phyloP scores from a whole-genome alignment of 139 green algal species.

The Yamagishiella unicocca region DNA sequence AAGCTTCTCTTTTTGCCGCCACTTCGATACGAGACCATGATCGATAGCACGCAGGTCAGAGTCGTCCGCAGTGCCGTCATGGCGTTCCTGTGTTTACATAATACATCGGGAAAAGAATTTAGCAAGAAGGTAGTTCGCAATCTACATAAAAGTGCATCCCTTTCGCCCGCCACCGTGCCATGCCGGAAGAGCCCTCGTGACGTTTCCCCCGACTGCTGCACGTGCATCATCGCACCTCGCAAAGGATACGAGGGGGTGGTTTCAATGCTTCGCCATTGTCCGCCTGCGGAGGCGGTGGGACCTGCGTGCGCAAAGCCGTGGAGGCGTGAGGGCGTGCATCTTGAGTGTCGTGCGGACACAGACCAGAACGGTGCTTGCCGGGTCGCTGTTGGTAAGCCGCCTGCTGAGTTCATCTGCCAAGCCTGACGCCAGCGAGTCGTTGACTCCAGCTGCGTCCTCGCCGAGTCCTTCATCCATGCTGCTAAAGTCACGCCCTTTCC shows the following conservation, averaged over 20 bases:
- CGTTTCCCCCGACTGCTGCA: not conserved
- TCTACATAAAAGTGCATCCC: not conserved
- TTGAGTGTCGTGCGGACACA: not conserved
- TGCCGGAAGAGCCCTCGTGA: slow-evolving; percentile 4
- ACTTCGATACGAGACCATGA: slow-evolving; percentile 69
- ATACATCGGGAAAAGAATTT: not conserved
- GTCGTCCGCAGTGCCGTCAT: slow-evolving; percentile 31
- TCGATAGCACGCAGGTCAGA: not conserved
- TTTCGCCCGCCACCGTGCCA: not conserved
- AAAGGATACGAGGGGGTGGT: slow-evolving; percentile 18
- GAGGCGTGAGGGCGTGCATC: not conserved
- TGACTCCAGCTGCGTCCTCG: not conserved
- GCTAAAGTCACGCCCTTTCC: not conserved
- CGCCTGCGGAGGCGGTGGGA: not conserved
- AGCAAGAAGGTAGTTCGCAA: not conserved
- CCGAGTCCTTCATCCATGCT: slow-evolving; percentile 20
- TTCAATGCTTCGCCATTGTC: not conserved
- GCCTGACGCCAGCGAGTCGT: not conserved
- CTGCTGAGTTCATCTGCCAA: slow-evolving; percentile 51
- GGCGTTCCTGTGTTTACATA: slow-evolving; percentile 28
- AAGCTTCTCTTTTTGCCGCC: slow-evolving; percentile 93
- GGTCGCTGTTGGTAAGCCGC: slow-evolving; percentile 47
- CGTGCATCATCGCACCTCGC: slow-evolving; percentile 4
- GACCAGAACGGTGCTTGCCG: slow-evolving; percentile 15
- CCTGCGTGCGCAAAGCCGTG: not conserved